Evolutionary conservation across 2,329 filamentous ascomycete genomes (phyloP), one percentile per base, ranked within the genome.

Genomic region (Hypocreales sp.): DNA sequence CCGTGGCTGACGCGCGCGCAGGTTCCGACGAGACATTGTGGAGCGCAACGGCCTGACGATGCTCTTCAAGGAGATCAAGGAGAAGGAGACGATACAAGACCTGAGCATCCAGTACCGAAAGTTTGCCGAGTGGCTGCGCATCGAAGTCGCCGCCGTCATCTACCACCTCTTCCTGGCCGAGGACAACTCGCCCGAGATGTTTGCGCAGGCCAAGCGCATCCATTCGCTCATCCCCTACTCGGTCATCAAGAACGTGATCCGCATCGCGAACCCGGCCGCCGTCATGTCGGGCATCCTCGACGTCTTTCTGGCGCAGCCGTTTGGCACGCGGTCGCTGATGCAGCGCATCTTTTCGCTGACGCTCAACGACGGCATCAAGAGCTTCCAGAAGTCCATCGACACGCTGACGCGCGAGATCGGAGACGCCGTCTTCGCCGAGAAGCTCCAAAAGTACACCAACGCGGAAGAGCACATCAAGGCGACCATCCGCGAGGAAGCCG

Each of bases 151-250:
- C 15, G 90, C 90, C 22, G 94, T 90, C 14, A 73, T 95, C 32
- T 98, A 98, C 47, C 90, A 98, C 50, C 63, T 98, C 19, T 98
- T 98, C 63, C 66, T 98, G 24, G 90, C 90, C 5, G 90, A 98
- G 50, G 90, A 98, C 55, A 98, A 98, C 51, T 94, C 87, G 0
- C 86, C 90, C 1, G 90, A 98, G 46, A 56, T 98, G 17, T 95
- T 95, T 50, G 83, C 84, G 0, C 90, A 98, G 52, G 76, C 80
- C 5, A 93, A 87, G 56, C 73, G 81, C 34, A 94, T 95, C 28
- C 90, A 98, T 48, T 93, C 86, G 1, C 67, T 95, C 30, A 79
- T 98, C 24, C 90, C 90, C 0, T 98, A 98, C 47, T 79, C 77
- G 1, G 62, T 94, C 26, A 64, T 98, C 48, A 98, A 98, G 60